A percentile compares a stretch with the other conserved stretches of the same genome.
These are phyloP conservation scores for Brettanomyces naardenensis DNA, from an alignment of 805 yeast species.

Conservation along the genomic window DNA sequence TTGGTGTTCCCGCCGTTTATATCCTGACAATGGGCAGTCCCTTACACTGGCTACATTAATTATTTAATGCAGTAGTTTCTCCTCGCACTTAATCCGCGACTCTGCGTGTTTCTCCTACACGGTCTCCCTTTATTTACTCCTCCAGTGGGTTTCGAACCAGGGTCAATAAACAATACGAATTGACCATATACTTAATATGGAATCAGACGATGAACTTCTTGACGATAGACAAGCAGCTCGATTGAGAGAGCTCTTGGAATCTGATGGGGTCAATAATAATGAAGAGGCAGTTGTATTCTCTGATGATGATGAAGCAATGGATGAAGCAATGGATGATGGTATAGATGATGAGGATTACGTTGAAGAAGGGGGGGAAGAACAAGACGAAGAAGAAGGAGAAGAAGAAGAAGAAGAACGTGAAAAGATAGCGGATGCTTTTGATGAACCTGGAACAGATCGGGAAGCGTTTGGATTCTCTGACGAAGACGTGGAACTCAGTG, in stretches of 20 bases:
- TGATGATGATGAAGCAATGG: conserved; percentile 12
- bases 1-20: too few species aligned
- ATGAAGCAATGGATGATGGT: conserved; percentile 11
- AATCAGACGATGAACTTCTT: conserved; percentile 16
- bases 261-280: conserved; percentile 24
- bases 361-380: conserved; percentile 12
- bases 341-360: conserved; percentile 12
- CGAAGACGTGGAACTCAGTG: conserved; percentile 22
- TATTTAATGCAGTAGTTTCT: too few species aligned
- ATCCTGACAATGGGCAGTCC: too few species aligned
- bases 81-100: too few species aligned
- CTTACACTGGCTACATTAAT: too few species aligned
- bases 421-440: conserved; percentile 13
- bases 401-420: conserved; percentile 12
- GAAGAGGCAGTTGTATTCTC: conserved; percentile 29
- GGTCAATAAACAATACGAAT: too few species aligned
- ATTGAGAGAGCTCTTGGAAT: conserved; percentile 21
- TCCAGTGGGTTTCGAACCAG: too few species aligned
- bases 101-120: too few species aligned
- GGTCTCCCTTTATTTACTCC: too few species aligned
- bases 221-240: conserved; percentile 19
- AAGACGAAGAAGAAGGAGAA: conserved; percentile 8
- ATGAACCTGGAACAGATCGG: conserved; percentile 13
- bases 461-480: conserved; percentile 23
- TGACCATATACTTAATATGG: too few species aligned